A percentile compares a stretch with the other conserved stretches of the same genome.
Conservation (phyloP, 148 eudicot genomes). For the Rhododendron mucronatum region DNA sequence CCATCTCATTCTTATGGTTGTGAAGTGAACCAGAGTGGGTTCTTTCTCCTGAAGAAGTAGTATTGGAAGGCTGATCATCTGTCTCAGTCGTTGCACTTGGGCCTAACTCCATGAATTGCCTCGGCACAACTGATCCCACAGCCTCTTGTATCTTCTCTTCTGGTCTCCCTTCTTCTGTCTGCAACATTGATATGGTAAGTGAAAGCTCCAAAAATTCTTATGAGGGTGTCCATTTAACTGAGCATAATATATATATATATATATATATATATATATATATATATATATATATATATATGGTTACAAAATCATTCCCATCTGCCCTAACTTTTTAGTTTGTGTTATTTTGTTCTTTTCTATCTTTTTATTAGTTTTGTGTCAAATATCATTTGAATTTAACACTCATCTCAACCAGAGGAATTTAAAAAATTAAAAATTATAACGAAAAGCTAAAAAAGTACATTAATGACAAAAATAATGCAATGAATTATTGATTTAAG, state of each 20-base stretch:
- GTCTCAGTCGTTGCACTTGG: constrained; percentile 13
- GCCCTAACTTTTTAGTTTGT: background rate
- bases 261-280: too few species aligned
- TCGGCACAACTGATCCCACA: constrained; percentile 30
- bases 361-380: background rate
- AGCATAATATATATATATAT: too few species aligned
- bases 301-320: background rate
- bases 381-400: background rate
- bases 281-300: too few species aligned
- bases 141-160: constrained; percentile 30
- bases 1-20: constrained; percentile 11
- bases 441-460: too few species aligned
- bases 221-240: too few species aligned
- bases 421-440: background rate
- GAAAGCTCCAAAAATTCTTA: too few species aligned
- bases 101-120: constrained; percentile 57
- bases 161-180: constrained; percentile 22
- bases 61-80: constrained; percentile 34
- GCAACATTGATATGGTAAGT: too few species aligned
- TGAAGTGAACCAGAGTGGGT: constrained; percentile 44
- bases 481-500: background rate
- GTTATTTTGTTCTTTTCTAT: background rate
- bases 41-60: constrained; percentile 62
- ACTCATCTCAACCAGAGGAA: background rate
- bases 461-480: background rate